These are phyloP conservation scores for Venturia oleaginea DNA, from an alignment of 2,329 filamentous ascomycete genomes.

Conservation along the genomic window DNA sequence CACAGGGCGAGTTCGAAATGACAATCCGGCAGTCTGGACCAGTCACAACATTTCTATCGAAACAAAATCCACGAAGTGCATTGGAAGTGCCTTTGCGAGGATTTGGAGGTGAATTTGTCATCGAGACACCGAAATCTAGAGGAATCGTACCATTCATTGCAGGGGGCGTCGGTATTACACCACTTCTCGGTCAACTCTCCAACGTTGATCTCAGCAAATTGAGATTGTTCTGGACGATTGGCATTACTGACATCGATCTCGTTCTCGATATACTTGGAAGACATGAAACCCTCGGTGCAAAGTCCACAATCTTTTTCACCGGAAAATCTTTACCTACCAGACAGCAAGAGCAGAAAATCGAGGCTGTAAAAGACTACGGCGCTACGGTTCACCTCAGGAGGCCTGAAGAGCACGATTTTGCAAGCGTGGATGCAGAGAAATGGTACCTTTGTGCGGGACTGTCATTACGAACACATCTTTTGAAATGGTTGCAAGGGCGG, in stretches of 20 bases:
- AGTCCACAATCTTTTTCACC: conserved; percentile 58
- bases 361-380: conserved; percentile 30
- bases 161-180: conserved; percentile 76
- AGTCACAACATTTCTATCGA: conserved; percentile 58
- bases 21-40: conserved; percentile 61
- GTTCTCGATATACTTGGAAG: conserved; percentile 49
- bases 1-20: conserved; percentile 54
- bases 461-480: conserved; percentile 39
- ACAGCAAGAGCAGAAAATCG: conserved; percentile 27
- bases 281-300: conserved; percentile 42
- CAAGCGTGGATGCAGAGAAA: conserved; percentile 26
- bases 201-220: conserved; percentile 42
- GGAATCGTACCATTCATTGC: conserved; percentile 56
- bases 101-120: conserved; percentile 58
- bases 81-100: conserved; percentile 61
- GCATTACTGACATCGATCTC: conserved; percentile 51
- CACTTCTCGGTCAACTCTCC: conserved; percentile 60
- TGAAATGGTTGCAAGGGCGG: conserved; percentile 40
- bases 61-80: conserved; percentile 40
- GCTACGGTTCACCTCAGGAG: conserved; percentile 36
- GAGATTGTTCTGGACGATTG: conserved; percentile 59
- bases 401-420: conserved; percentile 39
- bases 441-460: conserved; percentile 55
- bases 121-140: conserved; percentile 26
- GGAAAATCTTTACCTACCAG: conserved; percentile 23